Evolutionary conservation across 148 eudicot genomes (phyloP).

Genomic region (Spergularia bocconei): DNA sequence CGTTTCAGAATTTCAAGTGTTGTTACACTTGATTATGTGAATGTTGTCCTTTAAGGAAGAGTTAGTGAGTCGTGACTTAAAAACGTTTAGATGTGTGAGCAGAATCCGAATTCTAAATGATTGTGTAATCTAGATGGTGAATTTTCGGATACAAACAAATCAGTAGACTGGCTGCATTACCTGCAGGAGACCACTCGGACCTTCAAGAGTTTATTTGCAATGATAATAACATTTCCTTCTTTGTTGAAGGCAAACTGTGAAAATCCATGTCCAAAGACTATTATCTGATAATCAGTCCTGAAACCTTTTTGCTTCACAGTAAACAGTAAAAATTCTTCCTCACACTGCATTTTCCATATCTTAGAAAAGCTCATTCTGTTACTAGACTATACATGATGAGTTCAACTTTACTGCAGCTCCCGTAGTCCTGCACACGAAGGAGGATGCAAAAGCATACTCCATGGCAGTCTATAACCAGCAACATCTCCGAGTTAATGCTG

Average conservation of each 20-base stretch:
- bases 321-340: no score
- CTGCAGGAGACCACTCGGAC: slow-evolving; percentile 94
- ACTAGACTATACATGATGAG: no score
- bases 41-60: background rate
- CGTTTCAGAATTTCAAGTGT: background rate
- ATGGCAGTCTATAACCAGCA: slow-evolving; percentile 77
- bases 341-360: no score
- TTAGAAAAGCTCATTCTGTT: no score
- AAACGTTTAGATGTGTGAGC: no score
- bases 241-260: no score
- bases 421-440: no score
- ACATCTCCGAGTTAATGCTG: background rate
- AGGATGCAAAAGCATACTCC: slow-evolving; percentile 95
- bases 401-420: no score
- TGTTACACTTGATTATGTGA: background rate
- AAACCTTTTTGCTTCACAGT: no score
- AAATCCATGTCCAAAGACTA: no score
- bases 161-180: slow-evolving; percentile 32
- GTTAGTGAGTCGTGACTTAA: background rate
- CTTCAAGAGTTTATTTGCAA: slow-evolving; percentile 38
- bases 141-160: background rate
- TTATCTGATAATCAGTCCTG: no score
- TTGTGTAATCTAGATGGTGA: background rate
- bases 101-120: background rate
- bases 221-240: no score